Evolutionary conservation across 2,329 filamentous ascomycete species (phyloP).

Genomic region (Aquanectria penicillioides): DNA sequence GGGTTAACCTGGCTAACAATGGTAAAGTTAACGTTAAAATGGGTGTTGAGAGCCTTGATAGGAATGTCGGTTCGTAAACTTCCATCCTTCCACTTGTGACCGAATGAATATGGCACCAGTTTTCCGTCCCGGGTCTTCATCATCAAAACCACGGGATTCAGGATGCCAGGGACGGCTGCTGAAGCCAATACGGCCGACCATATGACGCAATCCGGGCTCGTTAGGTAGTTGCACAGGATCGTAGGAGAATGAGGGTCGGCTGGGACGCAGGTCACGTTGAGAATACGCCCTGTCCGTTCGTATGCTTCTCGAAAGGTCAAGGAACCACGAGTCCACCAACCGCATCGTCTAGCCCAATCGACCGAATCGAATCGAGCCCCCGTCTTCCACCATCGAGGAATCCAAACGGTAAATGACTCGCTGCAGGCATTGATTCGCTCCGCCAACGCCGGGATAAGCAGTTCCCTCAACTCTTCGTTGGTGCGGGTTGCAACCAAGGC

Average conservation of each 20-base stretch:
- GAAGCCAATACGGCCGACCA: slow-evolving; percentile 97
- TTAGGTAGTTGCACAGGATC: slow-evolving; percentile 95
- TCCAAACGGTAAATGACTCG: slow-evolving; percentile 80
- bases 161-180: slow-evolving; percentile 92
- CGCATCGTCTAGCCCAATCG: slow-evolving; percentile 85
- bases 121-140: slow-evolving; percentile 84
- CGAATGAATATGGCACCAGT: slow-evolving; percentile 91
- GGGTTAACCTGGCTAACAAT: slow-evolving; percentile 92
- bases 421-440: slow-evolving; percentile 85
- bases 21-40: slow-evolving; percentile 99
- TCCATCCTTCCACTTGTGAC: slow-evolving; percentile 99
- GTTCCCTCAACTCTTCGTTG: slow-evolving; percentile 85
- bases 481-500: slow-evolving; percentile 89
- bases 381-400: slow-evolving; percentile 87
- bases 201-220: slow-evolving; percentile 94
- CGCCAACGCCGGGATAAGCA: slow-evolving; percentile 89
- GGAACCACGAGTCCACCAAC: slow-evolving; percentile 91
- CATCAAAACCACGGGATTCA: slow-evolving; percentile 93
- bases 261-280: slow-evolving; percentile 96
- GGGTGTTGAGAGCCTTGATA: slow-evolving; percentile 89
- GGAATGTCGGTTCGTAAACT: slow-evolving; percentile 95
- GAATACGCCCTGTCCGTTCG: slow-evolving; percentile 88
- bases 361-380: slow-evolving; percentile 94
- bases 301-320: slow-evolving; percentile 97
- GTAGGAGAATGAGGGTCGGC: slow-evolving; percentile 93